phyloP scores from a whole-genome alignment of 1,139 yeast species.

The Saccharomyces hybrid region DNA sequence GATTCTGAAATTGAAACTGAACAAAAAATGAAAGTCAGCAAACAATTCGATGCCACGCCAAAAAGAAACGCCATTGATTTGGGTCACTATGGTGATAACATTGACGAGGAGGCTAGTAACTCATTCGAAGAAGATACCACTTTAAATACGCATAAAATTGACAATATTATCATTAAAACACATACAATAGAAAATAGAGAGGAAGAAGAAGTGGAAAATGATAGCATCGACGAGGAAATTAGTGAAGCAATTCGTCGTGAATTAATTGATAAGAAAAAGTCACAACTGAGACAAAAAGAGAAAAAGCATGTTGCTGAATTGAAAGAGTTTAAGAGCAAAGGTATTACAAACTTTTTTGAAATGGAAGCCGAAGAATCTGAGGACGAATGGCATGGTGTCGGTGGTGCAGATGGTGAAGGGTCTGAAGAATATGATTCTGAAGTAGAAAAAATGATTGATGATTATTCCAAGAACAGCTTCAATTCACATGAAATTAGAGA shows the following conservation, averaged over 20 bases:
- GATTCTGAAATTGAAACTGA: slow-evolving; percentile 13
- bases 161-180: background rate
- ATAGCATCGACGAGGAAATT: slow-evolving; percentile 8
- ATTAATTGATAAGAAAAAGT: slow-evolving; percentile 4
- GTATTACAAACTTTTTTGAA: slow-evolving; percentile 33
- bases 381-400: slow-evolving; percentile 90
- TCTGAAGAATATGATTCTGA: slow-evolving; percentile 66
- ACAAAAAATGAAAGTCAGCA: background rate
- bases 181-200: slow-evolving; percentile 3
- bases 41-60: background rate
- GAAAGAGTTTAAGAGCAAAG: slow-evolving; percentile 31
- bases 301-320: slow-evolving; percentile 34
- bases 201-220: slow-evolving; percentile 9
- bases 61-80: slow-evolving; percentile 24
- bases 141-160: background rate
- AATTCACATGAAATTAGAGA: slow-evolving; percentile 55
- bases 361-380: slow-evolving; percentile 91
- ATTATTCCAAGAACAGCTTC: slow-evolving; percentile 50
- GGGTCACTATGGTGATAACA: slow-evolving; percentile 33
- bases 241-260: slow-evolving; percentile 5
- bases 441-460: slow-evolving; percentile 78
- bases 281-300: slow-evolving; percentile 32
- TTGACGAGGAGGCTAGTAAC: slow-evolving; percentile 9
- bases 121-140: background rate
- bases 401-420: slow-evolving; percentile 71